These are phyloP conservation scores for Tricholoma bakamatsutake DNA, from an alignment of 768 basidiomycete species.

Conservation along the genomic window DNA sequence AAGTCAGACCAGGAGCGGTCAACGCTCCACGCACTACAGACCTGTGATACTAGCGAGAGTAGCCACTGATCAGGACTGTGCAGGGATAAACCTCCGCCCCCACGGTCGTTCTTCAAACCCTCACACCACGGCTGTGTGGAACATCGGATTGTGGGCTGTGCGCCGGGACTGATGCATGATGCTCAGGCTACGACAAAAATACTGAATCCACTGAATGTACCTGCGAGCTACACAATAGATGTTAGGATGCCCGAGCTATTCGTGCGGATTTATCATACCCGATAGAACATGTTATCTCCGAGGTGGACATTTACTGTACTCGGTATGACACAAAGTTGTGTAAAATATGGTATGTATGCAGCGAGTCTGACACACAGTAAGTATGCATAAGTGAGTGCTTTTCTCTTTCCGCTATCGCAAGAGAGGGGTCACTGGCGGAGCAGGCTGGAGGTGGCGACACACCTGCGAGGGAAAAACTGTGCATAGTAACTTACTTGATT, in stretches of 20 bases:
- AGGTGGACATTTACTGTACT: neutral
- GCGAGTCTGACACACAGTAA: neutral
- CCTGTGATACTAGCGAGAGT: too few species aligned
- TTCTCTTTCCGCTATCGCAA: neutral
- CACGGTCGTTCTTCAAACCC: too few species aligned
- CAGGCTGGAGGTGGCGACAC: too few species aligned
- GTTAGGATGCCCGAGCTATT: neutral
- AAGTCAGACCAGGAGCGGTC: too few species aligned
- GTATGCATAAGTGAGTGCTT: neutral
- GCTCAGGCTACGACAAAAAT: neutral
- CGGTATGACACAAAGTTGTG: neutral
- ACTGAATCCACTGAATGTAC: too few species aligned
- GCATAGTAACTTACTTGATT: neutral
- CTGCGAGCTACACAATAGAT: neutral
- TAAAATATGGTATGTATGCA: neutral
- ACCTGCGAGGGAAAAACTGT: too few species aligned
- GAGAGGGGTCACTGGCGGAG: too few species aligned
- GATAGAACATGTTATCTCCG: neutral
- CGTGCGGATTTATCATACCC: neutral
- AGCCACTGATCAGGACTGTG: too few species aligned
- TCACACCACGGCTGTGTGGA: neutral
- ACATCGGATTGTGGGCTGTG: neutral
- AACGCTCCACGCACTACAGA: too few species aligned
- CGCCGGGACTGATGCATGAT: neutral
- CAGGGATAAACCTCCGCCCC: too few species aligned